phyloP scores from a whole-genome alignment of 441 rosid species.

The Dalechampia spathulata region DNA sequence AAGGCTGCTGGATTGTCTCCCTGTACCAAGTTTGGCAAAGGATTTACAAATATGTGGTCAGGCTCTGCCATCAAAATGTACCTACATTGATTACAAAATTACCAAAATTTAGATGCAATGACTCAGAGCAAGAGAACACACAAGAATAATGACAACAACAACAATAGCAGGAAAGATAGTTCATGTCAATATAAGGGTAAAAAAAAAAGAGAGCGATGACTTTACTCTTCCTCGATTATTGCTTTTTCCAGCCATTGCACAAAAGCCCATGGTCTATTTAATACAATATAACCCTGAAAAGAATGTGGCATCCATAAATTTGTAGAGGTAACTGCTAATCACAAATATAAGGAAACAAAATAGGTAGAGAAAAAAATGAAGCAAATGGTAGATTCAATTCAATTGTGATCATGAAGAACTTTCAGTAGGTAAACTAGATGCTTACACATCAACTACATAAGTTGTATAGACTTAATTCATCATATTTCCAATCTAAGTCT shows the following conservation, averaged over 20 bases:
- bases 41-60: conserved; percentile 62
- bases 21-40: conserved; percentile 65
- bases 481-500: neutral
- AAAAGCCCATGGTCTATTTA: conserved; percentile 82
- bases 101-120: conserved; percentile 15
- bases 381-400: neutral
- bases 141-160: neutral
- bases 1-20: conserved; percentile 55
- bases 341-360: neutral
- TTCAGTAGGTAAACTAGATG: neutral
- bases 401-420: neutral
- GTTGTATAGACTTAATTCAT: neutral
- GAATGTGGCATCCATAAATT: conserved; percentile 2
- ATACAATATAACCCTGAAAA: conserved; percentile 65
- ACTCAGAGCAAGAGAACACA: neutral
- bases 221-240: conserved; percentile 61
- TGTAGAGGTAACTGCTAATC: too few relatives aligned
- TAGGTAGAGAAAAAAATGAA: neutral
- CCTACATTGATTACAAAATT: conserved; percentile 33
- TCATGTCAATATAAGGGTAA: too few relatives aligned
- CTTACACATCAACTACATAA: neutral
- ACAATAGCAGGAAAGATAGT: neutral
- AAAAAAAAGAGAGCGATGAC: neutral
- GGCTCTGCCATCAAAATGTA: conserved; percentile 84
- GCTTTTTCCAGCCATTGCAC: conserved; percentile 80